Conservation (phyloP, 2,329 filamentous ascomycete genomes). For the Cytospora chrysosperma region DNA sequence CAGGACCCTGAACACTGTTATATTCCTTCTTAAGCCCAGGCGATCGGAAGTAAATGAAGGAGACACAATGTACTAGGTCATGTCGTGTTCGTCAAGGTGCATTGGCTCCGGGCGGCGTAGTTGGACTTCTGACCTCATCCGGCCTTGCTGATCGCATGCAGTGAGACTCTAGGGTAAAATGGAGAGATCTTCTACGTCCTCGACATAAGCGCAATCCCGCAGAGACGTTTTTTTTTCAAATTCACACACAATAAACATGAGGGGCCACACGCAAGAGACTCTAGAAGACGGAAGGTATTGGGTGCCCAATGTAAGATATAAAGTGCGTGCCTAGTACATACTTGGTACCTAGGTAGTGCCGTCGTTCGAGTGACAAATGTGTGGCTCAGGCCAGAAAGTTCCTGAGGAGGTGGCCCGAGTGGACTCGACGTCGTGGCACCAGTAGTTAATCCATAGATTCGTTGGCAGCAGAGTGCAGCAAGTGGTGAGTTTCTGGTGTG, state of each 20-base stretch:
- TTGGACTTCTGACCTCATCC: slow-evolving; percentile 6
- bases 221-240: neutral
- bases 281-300: neutral
- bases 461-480: neutral
- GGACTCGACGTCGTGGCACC: slow-evolving; percentile 14
- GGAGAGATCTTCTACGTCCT: neutral
- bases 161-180: neutral
- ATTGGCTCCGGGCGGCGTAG: neutral
- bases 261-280: too few species aligned
- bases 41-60: neutral
- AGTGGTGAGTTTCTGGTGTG: neutral
- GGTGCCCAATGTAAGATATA: slow-evolving; percentile 4
- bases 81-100: neutral
- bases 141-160: slow-evolving; percentile 13
- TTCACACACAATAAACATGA: neutral
- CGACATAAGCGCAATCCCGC: neutral
- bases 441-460: slow-evolving; percentile 1
- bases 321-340: too few species aligned
- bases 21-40: neutral
- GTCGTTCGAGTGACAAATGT: neutral
- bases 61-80: neutral
- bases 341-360: neutral
- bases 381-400: slow-evolving; percentile 1
- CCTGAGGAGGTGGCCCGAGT: slow-evolving; percentile 9
- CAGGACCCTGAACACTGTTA: neutral